Evolutionary conservation across 2,329 filamentous ascomycete genomes (phyloP).

Genomic region (Epichloe sibirici): DNA sequence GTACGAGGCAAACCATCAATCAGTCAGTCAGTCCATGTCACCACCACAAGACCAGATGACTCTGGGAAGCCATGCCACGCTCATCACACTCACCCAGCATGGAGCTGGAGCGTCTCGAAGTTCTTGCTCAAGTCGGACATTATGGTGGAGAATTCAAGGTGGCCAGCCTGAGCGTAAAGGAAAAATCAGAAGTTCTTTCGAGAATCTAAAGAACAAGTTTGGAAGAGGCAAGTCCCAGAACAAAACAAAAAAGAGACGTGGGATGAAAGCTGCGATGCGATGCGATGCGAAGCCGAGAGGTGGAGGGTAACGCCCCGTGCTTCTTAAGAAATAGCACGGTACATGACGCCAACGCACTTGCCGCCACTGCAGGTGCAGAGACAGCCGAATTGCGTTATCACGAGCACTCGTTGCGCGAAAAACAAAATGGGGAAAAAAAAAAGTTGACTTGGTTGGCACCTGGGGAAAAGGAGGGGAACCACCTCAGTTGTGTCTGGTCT

Average conservation of each 20-base stretch:
- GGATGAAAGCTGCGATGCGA: background rate
- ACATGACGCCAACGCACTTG: background rate
- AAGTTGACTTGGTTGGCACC: too few species aligned
- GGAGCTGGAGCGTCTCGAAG: conserved; percentile 79
- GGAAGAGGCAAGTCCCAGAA: background rate
- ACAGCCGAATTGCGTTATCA: conserved; percentile 6
- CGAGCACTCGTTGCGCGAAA: conserved; percentile 1
- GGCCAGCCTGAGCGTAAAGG: background rate
- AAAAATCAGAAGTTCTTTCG: background rate
- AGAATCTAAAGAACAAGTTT: background rate
- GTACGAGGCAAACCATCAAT: background rate
- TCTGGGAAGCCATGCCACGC: too few species aligned
- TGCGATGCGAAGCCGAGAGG: too few species aligned
- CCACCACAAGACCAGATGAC: too few species aligned
- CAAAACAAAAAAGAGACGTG: background rate
- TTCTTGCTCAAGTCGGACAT: conserved; percentile 39
- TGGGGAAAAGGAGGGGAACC: too few species aligned
- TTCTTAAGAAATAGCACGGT: background rate
- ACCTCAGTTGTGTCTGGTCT: too few species aligned
- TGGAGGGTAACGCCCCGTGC: background rate
- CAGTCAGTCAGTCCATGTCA: background rate
- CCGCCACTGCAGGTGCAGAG: background rate
- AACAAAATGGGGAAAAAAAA: background rate
- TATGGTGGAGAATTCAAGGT: background rate
- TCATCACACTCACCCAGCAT: conserved; percentile 53